Base-by-base conservation (phyloP, 169 alveolate genomes). In the Theileria luwenshuni region DNA sequence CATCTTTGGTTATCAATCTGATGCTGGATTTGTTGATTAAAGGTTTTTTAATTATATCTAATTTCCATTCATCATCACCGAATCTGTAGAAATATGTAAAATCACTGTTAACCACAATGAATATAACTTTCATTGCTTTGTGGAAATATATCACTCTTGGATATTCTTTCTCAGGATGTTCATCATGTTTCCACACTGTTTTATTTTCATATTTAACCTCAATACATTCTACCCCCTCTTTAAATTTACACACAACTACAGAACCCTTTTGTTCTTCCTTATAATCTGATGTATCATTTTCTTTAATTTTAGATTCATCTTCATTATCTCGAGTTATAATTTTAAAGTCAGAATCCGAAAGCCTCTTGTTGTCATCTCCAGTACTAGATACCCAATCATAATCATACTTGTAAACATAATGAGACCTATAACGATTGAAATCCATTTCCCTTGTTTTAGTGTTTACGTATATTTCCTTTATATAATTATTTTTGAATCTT, bases 21-120 rank as follows among this genome's bases (percentile, higher is more conserved):
- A 25, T 27, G 19, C 27, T 8, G 17, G 63, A 54, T 54, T 21
- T 33, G 15, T n/a, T 25, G 63, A 25, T 13, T 23, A 23, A n/a
- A 3, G 19, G 42, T 3, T 25, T 8, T n/a, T 54, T 54, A n/a
- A 27, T 2, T 7, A 54, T 54, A 12, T 54, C 63, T n/a, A 54
- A 54, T 54, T 54, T 54, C 63, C 27, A 25, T n/a, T 54, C 33
- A 54, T n/a, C 33, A 54, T 54, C 63, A 54, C 43, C 13, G 27
- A 54, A 54, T 54, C 63, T 54, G 27, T 54, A 54, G 27, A 54
- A 54, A n/a, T 54, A 23, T 25, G 33, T 25, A 13, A 33, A 13
- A 54, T 21, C 35, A 54, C 15, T 13, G 19, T 23, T 27, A 19
- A 54, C 13, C 27, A 23, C 63, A n/a, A 54, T 2, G 33, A 54